Evolutionary conservation across 345 rosid species (phyloP).

Genomic region (Sonneratia caseolaris): DNA sequence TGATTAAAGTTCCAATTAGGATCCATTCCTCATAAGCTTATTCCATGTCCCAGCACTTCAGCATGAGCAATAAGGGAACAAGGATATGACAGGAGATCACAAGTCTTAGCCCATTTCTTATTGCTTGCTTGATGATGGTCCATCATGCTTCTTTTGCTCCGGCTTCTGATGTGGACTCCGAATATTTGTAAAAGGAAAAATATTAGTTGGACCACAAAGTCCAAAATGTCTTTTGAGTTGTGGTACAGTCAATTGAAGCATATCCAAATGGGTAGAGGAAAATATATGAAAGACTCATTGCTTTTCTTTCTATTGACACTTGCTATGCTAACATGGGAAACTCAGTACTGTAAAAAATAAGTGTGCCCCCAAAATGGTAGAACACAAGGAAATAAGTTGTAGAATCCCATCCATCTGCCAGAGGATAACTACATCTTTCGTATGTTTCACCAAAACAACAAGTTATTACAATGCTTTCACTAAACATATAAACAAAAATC

Average conservation of each 20-base stretch:
- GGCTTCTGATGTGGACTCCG: slow-evolving; percentile 38
- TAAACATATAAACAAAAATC: too few species aligned
- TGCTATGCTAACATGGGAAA: background rate
- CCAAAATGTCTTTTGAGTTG: background rate
- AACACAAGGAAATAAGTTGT: background rate
- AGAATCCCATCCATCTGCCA: too few species aligned
- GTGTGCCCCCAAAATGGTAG: background rate
- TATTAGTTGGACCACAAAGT: background rate
- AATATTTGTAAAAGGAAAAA: background rate
- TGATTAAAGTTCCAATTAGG: too few species aligned
- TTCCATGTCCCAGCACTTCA: too few species aligned
- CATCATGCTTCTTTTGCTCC: slow-evolving; percentile 22
- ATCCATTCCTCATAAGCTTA: too few species aligned
- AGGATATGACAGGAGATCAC: too few species aligned
- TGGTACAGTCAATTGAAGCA: background rate
- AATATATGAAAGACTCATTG: background rate
- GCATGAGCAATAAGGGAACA: too few species aligned
- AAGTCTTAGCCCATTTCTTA: slow-evolving; percentile 8
- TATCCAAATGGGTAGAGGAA: background rate
- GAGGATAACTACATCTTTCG: too few species aligned
- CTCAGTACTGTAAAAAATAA: background rate
- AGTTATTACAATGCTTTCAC: background rate
- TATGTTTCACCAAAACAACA: background rate
- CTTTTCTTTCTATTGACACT: background rate
- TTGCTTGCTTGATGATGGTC: slow-evolving; percentile 21